Evolutionary conservation across 2,329 filamentous ascomycete genomes (phyloP), one percentile per base, ranked within the genome.

Genomic region (Fusarium fracticaudum): DNA sequence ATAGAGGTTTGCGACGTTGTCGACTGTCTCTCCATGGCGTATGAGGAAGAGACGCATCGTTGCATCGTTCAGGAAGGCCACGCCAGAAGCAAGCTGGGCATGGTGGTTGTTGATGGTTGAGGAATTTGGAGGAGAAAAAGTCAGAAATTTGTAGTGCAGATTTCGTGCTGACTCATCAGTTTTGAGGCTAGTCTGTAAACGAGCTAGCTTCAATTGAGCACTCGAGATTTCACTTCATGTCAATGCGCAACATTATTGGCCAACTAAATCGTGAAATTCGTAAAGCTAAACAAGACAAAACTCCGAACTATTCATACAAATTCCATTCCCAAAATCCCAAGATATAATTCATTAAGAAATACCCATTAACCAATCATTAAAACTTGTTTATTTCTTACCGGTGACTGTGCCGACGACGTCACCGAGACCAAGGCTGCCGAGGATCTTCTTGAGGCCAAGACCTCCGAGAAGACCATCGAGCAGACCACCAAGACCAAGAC

Each of bases 11-110:
- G 92, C 92, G 67, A 96, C 92, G 81, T 98, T 98, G 84, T 98
- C 93, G 74, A 97, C 93, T 22, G 94, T 96, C 85, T 98, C 95
- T 79, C 92, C 95, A 86, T 98, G 95, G 64, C 95, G 91, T 78
- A 97, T 90, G 77, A 98, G 87, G 78, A 95, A 91, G 63, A 98
- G 74, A 69, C 79, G 82, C 82, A 84, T 84, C 82, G 60, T 74
- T 33, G 51, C 69, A 70, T 76, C 48, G 63, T 72, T 77, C 57
- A 76, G 37, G 60, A 53, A 58, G 70, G 72, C 60, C 61, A 71
- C 41, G 65, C 68, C 67, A 60, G 69, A 64, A 67, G 68, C 58
- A 60, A 71, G 72, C 71, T 74, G 64, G 55, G 54, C 76, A 78
- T 78, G 61, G 69, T 77, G 63, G 45, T 44, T 71, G 65, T 59